These are phyloP conservation scores for Lycium barbarum DNA, from an alignment of 257 asterid genomes.

Conservation along the genomic window DNA sequence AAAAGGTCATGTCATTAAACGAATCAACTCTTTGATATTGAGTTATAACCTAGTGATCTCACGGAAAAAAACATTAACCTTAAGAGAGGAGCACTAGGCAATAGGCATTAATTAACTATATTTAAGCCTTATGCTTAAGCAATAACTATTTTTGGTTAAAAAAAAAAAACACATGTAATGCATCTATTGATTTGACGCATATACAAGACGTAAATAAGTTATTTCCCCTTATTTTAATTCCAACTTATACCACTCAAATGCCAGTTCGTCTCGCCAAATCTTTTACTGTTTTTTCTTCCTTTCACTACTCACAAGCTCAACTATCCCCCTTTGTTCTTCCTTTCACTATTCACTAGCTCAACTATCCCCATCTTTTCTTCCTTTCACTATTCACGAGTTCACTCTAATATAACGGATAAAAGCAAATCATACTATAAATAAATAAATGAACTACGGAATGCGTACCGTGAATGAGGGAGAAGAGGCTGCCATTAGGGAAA, in stretches of 20 bases:
- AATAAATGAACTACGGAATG: background rate
- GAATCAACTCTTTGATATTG: background rate
- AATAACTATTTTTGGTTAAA: background rate
- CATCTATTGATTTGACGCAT: background rate
- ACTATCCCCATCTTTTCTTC: background rate
- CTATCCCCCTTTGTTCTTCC: background rate
- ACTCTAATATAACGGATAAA: background rate
- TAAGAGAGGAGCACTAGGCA: background rate
- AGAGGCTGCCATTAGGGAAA: slow-evolving; percentile 97
- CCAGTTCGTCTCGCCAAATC: background rate
- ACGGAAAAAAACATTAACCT: background rate
- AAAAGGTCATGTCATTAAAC: background rate
- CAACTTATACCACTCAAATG: background rate
- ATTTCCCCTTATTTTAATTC: background rate
- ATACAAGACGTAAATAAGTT: background rate
- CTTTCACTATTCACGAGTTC: background rate
- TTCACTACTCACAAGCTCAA: background rate
- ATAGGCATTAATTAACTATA: background rate
- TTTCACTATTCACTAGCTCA: background rate
- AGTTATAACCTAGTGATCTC: background rate
- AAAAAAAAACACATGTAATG: background rate
- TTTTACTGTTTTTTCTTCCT: background rate
- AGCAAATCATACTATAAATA: background rate
- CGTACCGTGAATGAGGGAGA: slow-evolving; percentile 88
- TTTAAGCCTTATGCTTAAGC: too few relatives aligned